Evolutionary conservation across 768 basidiomycete species (phyloP), one percentile per base, ranked within the genome.

Genomic region (Phlebiopsis gigantea): DNA sequence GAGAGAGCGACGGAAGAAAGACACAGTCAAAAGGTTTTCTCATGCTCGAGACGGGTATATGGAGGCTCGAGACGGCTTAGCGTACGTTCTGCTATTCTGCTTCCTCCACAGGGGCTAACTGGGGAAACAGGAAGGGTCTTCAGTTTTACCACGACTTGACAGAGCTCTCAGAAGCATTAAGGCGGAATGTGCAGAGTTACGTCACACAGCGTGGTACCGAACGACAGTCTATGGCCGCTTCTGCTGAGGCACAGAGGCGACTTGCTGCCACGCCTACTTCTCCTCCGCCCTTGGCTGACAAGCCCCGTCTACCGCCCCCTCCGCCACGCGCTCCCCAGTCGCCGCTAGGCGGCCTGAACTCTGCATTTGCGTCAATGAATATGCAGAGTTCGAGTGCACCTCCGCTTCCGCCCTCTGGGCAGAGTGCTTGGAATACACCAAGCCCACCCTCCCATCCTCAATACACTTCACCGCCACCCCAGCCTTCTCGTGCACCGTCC

Each of bases 81-180:
- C 82, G 90, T 91, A 67, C 59, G 89, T 84, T n/a, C 39, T 52
- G 55, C 57, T 46, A 25, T 21, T 50, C 6, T 65, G 62, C 43
- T 59, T 56, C 48, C 41, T 42, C 39, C 24, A 28, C 28, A 43
- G n/a, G n/a, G n/a, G 54, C 15, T 61, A 53, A 42, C 29, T 22
- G 29, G 14, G 29, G 43, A 12, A 62, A 61, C 67, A 93, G 90
- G 12, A 95, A 94, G 68, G 96, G 95, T 0, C 74, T 93, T 1
- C 83, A 88, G 44, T 99, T 96, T 71, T 98, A 99, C 68, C 77
- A 76, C 5, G 91, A 95, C 60, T 78, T 98, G 14, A 79, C 76
- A 0, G 82, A 84, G 17, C 71, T 95, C 34, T 76, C 84, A 10
- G 64, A 72, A 0, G 79, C 77, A 7, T 78, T 98, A 4, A 73